phyloP scores from a whole-genome alignment of 139 green algal genomes.

The Chlorella sp. region DNA sequence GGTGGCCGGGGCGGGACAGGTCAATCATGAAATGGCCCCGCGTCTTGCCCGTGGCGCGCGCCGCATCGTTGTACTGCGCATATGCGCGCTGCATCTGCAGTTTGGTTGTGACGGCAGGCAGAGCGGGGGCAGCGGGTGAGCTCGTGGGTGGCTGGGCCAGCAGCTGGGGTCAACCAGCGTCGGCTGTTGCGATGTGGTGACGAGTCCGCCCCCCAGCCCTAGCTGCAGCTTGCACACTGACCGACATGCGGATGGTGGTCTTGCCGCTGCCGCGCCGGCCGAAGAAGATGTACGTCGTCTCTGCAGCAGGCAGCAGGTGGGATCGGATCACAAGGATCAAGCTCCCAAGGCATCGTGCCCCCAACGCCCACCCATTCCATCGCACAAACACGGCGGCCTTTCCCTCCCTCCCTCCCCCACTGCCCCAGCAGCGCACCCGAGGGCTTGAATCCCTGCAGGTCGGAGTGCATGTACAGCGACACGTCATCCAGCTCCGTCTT shows the following conservation, averaged over 20 bases:
- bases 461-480: slow-evolving; percentile 77
- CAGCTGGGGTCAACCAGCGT: no score
- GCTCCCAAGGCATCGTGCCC: no score
- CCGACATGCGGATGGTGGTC: slow-evolving; percentile 88
- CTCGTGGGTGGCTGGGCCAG: slow-evolving; percentile 35
- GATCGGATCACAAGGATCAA: no score
- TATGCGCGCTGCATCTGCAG: slow-evolving; percentile 82
- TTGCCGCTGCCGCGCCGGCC: slow-evolving; percentile 78
- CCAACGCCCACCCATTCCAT: no score
- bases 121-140: background rate
- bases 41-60: slow-evolving; percentile 42
- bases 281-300: slow-evolving; percentile 89
- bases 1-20: slow-evolving; percentile 75
- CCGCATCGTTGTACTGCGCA: slow-evolving; percentile 65
- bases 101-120: no score
- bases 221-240: slow-evolving; percentile 41
- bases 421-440: slow-evolving; percentile 44
- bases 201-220: no score
- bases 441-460: slow-evolving; percentile 79
- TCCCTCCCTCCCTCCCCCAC: no score
- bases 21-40: slow-evolving; percentile 85
- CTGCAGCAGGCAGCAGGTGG: slow-evolving; percentile 18
- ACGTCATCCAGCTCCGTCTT: slow-evolving; percentile 75
- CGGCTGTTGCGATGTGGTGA: no score
- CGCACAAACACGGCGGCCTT: no score